Percentiles rank a stretch among this genome's conserved stretches.
Evolutionary conservation across 2,329 filamentous ascomycete species (phyloP).

Genomic region (Dactylellina leptospora): DNA sequence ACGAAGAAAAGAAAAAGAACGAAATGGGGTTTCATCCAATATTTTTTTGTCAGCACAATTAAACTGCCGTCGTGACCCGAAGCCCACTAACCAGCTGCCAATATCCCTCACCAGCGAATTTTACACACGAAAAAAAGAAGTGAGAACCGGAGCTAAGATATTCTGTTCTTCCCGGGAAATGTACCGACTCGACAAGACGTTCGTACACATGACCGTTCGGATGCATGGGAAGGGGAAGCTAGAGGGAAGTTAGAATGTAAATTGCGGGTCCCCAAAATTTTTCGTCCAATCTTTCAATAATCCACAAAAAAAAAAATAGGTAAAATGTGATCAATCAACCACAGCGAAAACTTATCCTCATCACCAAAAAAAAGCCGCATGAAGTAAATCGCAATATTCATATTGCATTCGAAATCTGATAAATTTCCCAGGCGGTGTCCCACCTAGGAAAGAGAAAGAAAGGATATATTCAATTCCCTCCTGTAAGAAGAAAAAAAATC

Average conservation of each 20-base stretch:
- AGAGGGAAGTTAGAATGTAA: not conserved
- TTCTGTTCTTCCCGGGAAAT: not conserved
- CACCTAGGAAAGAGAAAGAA: too few relatives aligned
- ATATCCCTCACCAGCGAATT: too few relatives aligned
- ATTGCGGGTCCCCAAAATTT: too few relatives aligned
- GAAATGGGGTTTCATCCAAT: conserved; percentile 11
- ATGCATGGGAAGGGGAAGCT: not conserved
- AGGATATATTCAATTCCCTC: too few relatives aligned
- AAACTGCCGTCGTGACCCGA: too few relatives aligned
- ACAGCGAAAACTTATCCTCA: not conserved
- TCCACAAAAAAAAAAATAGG: not conserved
- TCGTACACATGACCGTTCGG: not conserved
- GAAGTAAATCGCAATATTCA: too few relatives aligned
- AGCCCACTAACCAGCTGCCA: too few relatives aligned
- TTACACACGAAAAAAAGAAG: too few relatives aligned
- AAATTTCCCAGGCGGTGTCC: conserved; percentile 3
- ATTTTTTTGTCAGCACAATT: not conserved
- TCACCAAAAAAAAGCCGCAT: too few relatives aligned
- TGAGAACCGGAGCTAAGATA: too few relatives aligned
- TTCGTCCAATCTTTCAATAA: not conserved
- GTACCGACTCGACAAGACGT: too few relatives aligned
- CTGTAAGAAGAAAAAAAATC: conserved; percentile 8
- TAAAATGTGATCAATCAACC: not conserved
- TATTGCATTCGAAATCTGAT: not conserved
- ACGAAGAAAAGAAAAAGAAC: too few relatives aligned